Percentiles rank a stretch among this genome's conserved stretches.
phyloP scores from a whole-genome alignment of 2,329 filamentous ascomycete species.

The Lachnellula occidentalis region DNA sequence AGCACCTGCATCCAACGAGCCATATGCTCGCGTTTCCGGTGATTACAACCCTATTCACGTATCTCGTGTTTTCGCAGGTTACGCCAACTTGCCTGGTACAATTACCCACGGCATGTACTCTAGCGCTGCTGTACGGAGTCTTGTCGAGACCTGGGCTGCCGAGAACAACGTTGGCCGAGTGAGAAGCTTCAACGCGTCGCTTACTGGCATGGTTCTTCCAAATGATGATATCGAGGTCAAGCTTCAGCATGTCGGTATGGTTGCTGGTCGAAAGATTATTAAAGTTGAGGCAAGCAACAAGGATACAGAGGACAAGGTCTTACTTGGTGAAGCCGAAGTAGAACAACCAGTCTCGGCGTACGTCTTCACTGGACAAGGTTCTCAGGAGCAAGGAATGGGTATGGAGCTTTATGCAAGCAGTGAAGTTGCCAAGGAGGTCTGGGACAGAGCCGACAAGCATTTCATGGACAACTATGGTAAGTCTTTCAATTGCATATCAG shows the following conservation, averaged over 20 bases:
- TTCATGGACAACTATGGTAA: constrained; percentile 97
- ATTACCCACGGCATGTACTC: constrained; percentile 99
- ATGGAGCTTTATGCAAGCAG: constrained; percentile 98
- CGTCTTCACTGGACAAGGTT: constrained; percentile 96
- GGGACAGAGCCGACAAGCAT: constrained; percentile 96
- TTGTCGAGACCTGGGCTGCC: constrained; percentile 97
- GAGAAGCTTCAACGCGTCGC: constrained; percentile 90
- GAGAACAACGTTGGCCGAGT: constrained; percentile 98
- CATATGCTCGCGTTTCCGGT: constrained; percentile 92
- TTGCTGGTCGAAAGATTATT: constrained; percentile 97
- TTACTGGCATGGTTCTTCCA: constrained; percentile 98
- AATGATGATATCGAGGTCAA: constrained; percentile 94
- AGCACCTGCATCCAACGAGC: constrained; percentile 94
- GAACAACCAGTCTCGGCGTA: constrained; percentile 96
- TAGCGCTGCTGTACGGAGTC: constrained; percentile 87
- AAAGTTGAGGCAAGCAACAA: constrained; percentile 96
- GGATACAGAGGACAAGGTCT: constrained; percentile 93
- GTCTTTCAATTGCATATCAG: constrained; percentile 25
- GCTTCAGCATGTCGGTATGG: constrained; percentile 95
- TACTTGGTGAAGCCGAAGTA: constrained; percentile 92
- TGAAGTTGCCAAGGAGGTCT: constrained; percentile 90
- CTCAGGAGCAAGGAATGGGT: constrained; percentile 98
- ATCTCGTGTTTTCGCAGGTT: constrained; percentile 90
- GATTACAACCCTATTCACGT: constrained; percentile 99
- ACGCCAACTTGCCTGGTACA: constrained; percentile 90